Percentiles rank a stretch among this genome's conserved stretches.
Conservation (phyloP, 495 filamentous ascomycete genomes). For the Penicillium odoratum region DNA sequence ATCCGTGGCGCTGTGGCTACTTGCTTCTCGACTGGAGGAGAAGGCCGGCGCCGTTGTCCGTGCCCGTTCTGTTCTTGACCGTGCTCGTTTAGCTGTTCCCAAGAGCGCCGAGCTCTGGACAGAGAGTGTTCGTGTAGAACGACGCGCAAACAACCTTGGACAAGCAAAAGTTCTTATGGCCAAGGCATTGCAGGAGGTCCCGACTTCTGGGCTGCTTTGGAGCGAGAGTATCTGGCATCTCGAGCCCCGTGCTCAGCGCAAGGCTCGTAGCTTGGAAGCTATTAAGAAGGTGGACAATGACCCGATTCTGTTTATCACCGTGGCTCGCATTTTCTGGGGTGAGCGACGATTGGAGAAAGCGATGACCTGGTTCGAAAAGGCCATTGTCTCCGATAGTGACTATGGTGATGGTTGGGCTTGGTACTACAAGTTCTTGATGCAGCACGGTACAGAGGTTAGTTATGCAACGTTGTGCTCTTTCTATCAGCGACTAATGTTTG, state of each 20-base stretch:
- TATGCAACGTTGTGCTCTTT: not conserved
- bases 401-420: slow-evolving; percentile 95
- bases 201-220: slow-evolving; percentile 89
- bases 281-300: slow-evolving; percentile 97
- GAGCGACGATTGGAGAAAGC: slow-evolving; percentile 87
- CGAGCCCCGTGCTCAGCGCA: slow-evolving; percentile 85
- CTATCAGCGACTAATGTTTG: not conserved
- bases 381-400: slow-evolving; percentile 80
- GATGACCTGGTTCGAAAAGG: slow-evolving; percentile 95
- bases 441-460: slow-evolving; percentile 79
- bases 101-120: slow-evolving; percentile 85
- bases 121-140: slow-evolving; percentile 88
- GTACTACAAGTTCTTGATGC: slow-evolving; percentile 90
- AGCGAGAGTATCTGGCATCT: slow-evolving; percentile 92
- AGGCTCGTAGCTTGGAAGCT: slow-evolving; percentile 84
- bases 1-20: slow-evolving; percentile 83
- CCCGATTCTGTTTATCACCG: slow-evolving; percentile 75
- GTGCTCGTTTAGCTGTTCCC: slow-evolving; percentile 80
- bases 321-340: slow-evolving; percentile 74
- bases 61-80: slow-evolving; percentile 87
- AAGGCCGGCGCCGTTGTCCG: slow-evolving; percentile 80
- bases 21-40: slow-evolving; percentile 87
- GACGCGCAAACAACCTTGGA: slow-evolving; percentile 76
- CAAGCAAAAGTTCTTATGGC: slow-evolving; percentile 93
- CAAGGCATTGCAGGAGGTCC: slow-evolving; percentile 84